These are phyloP conservation scores for Penicillium cinerascens DNA, from an alignment of 495 filamentous ascomycete species.

Conservation along the genomic window DNA sequence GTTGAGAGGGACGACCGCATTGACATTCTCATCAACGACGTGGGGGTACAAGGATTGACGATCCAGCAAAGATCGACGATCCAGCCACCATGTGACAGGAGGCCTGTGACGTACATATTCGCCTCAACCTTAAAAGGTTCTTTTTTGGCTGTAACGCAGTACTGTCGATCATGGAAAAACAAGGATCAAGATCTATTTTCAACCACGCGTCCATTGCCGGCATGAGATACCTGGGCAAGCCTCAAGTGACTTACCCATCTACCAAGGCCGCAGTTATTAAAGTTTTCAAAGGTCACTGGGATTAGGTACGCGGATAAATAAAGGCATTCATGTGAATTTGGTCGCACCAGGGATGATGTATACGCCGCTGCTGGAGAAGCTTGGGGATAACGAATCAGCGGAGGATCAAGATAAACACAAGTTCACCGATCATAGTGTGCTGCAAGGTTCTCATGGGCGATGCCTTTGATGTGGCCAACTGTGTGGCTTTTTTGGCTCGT, in stretches of 20 bases:
- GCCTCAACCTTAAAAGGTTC: constrained; percentile 49
- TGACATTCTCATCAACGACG: constrained; percentile 53
- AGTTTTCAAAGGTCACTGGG: constrained; percentile 46
- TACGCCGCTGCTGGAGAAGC: constrained; percentile 34
- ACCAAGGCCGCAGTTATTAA: constrained; percentile 44
- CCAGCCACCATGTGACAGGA: constrained; percentile 44
- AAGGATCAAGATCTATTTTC: constrained; percentile 37
- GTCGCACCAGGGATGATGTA: constrained; percentile 47
- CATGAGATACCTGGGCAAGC: constrained; percentile 47
- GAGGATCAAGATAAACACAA: constrained; percentile 12
- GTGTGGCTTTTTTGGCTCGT: constrained; percentile 14
- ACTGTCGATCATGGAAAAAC: constrained; percentile 44
- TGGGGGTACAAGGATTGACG: too few relatives aligned
- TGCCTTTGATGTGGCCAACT: constrained; percentile 16
- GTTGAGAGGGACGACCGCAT: constrained; percentile 43
- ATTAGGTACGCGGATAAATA: constrained; percentile 46
- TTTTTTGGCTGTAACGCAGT: constrained; percentile 44
- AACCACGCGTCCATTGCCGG: constrained; percentile 45
- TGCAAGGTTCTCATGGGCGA: constrained; percentile 15
- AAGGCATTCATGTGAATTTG: constrained; percentile 45
- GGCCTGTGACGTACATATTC: constrained; percentile 44
- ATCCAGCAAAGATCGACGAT: constrained; percentile 41
- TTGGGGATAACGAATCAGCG: constrained; percentile 4
- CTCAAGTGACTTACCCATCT: constrained; percentile 46
- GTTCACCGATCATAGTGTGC: constrained; percentile 17